These are phyloP conservation scores for Penicillium longicatenatum DNA, from an alignment of 495 filamentous ascomycete species.

Conservation along the genomic window DNA sequence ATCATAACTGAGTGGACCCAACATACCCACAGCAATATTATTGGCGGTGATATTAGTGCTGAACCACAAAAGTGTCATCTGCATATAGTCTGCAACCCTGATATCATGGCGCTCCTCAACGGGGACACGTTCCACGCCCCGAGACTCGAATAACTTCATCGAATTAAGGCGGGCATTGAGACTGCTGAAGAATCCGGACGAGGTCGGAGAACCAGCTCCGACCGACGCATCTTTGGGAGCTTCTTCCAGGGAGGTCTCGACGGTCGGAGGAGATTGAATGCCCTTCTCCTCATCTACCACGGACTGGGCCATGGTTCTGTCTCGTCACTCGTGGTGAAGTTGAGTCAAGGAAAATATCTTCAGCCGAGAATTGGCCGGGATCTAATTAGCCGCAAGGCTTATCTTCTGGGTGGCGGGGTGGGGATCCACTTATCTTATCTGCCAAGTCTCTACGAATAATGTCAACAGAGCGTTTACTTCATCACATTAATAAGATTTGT, in stretches of 20 bases:
- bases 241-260: background rate
- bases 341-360: background rate
- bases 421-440: background rate
- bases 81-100: slow-evolving; percentile 38
- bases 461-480: background rate
- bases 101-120: slow-evolving; percentile 43
- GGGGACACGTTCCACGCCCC: slow-evolving; percentile 65
- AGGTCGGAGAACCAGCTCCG: background rate
- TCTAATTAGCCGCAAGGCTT: background rate
- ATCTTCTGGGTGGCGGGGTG: background rate
- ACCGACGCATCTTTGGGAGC: background rate
- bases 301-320: background rate
- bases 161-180: slow-evolving; percentile 36
- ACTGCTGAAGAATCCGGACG: slow-evolving; percentile 11
- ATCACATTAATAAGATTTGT: no score
- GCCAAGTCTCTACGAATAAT: background rate
- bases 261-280: background rate
- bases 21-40: slow-evolving; percentile 62
- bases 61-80: slow-evolving; percentile 64
- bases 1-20: slow-evolving; percentile 60
- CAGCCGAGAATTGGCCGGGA: background rate
- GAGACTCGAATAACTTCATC: slow-evolving; percentile 58
- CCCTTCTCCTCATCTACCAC: slow-evolving; percentile 7
- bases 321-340: background rate
- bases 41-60: slow-evolving; percentile 65